phyloP scores from a whole-genome alignment of 2,329 filamentous ascomycete genomes.

The Metarhizium robertsii region DNA sequence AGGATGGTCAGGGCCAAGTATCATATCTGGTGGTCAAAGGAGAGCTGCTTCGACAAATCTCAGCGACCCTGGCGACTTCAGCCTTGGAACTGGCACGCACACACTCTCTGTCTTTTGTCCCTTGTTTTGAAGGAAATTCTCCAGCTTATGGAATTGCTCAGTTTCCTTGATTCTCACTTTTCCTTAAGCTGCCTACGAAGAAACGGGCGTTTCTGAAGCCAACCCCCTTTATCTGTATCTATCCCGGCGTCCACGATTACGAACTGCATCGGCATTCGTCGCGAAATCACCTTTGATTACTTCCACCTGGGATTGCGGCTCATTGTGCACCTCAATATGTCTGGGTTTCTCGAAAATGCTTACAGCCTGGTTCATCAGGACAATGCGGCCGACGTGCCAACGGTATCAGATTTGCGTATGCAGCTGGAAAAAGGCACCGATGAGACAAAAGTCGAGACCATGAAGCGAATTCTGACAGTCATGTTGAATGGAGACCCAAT shows the following conservation, averaged over 20 bases:
- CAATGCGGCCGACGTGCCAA: conserved; percentile 88
- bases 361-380: conserved; percentile 98
- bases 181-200: not conserved
- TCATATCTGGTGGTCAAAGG: conserved; percentile 10
- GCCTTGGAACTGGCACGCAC: conserved; percentile 14
- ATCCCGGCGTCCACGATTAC: not conserved
- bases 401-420: conserved; percentile 81
- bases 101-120: conserved; percentile 8
- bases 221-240: not conserved
- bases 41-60: conserved; percentile 13
- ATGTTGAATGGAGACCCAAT: conserved; percentile 98
- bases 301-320: not conserved
- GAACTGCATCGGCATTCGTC: not conserved
- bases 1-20: not conserved
- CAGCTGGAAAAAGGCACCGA: conserved; percentile 91
- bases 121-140: not conserved
- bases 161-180: not conserved
- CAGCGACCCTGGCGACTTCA: conserved; percentile 19
- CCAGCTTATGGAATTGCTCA: conserved; percentile 1
- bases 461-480: conserved; percentile 91
- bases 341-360: conserved; percentile 85
- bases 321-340: conserved; percentile 37
- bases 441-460: conserved; percentile 87
- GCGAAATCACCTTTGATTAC: not conserved
- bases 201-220: not conserved